Evolutionary conservation across 139 green algal species (phyloP), one percentile per base, ranked within the genome.

Genomic region (Gonium pectorale): DNA sequence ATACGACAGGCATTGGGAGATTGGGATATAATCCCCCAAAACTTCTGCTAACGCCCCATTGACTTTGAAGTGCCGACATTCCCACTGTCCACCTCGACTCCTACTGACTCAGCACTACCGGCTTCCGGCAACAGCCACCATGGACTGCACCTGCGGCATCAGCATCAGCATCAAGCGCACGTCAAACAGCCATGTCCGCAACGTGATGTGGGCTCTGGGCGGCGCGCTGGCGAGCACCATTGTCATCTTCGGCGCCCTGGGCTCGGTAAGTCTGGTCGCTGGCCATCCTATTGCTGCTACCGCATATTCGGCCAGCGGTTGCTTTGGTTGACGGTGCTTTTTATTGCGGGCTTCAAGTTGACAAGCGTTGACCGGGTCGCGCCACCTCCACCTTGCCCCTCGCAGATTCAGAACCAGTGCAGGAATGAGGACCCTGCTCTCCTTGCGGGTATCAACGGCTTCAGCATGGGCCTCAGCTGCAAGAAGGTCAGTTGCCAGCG

Each of bases 401-500:
- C 27, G 59, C 59, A 72, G 59, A 68, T 82, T 22, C 75, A 82
- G 44, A 82, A 82, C 29, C 29, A 71, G 24, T 82, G 75, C 75
- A 27, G 75, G 6, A 43, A 52, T 22, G 27, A 71, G 29, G 75
- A 82, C 31, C 40, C 59, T 40, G 11, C 5, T 17, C 59, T 62
- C 17, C 60, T 82, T 15, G 19, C 29, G 0, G 59, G 41, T 5
- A 35, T 62, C 29, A 35, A 41, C n/a, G 75, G 75, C 3, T 82
- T 82, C 22, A 56, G 54, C 31, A 21, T 24, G 22, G 73, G 43
- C 13, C 73, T 70, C 4, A 27, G 54, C 29, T 81, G 73, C 73
- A 81, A 81, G 73, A 81, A 81, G 73, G 73, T 81, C n/a, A n/a
- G n/a, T n/a, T n/a, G n/a, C n/a, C n/a, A n/a, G n/a, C n/a, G n/a